These are phyloP conservation scores for Juglanconis juglandina DNA, from an alignment of 2,329 filamentous ascomycete genomes.

Conservation along the genomic window DNA sequence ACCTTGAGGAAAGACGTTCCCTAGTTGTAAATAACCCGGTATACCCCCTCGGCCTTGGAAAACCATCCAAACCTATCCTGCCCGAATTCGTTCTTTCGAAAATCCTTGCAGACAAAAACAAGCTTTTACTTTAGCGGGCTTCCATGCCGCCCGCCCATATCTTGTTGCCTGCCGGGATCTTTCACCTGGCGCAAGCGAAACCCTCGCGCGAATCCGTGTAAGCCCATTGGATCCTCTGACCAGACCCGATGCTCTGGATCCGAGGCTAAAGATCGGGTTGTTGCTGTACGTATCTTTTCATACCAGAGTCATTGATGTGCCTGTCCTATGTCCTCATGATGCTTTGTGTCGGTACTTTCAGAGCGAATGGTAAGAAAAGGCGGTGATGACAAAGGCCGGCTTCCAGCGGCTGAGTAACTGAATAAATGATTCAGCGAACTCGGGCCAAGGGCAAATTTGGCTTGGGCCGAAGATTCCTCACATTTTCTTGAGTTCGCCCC, in stretches of 20 bases:
- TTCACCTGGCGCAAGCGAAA: background rate
- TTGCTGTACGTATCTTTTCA: background rate
- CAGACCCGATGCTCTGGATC: constrained; percentile 1
- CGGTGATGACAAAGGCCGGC: background rate
- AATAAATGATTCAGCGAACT: background rate
- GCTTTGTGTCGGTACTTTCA: background rate
- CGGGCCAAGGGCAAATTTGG: background rate
- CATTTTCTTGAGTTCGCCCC: background rate
- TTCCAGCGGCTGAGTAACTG: background rate
- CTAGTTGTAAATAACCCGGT: background rate
- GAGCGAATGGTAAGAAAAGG: background rate
- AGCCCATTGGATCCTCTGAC: constrained; percentile 5
- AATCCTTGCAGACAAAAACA: background rate
- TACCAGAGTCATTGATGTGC: background rate
- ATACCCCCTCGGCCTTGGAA: background rate
- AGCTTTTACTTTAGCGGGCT: too few species aligned
- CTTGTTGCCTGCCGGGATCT: constrained; percentile 1
- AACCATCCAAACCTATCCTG: background rate
- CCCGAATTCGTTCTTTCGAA: background rate
- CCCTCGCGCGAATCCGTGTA: background rate
- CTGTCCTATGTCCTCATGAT: background rate
- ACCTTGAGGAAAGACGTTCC: too few species aligned
- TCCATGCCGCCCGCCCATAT: background rate
- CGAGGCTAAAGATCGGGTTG: background rate
- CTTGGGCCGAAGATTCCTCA: too few species aligned